Percentiles rank a stretch among this genome's conserved stretches.
Conservation (phyloP, 1,284 basidiomycete species). For the Moniliella sp. region DNA sequence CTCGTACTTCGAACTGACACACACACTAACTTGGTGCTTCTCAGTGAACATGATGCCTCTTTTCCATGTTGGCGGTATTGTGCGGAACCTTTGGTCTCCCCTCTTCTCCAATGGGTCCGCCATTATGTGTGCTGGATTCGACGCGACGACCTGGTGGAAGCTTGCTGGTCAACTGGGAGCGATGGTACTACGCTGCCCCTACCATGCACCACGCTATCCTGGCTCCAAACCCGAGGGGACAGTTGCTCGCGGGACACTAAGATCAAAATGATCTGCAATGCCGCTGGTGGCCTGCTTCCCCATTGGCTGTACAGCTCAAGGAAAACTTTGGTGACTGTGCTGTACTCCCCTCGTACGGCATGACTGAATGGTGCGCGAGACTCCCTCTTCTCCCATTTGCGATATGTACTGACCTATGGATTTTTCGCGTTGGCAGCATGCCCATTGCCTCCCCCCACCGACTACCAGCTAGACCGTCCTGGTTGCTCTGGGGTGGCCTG, state of each 20-base stretch:
- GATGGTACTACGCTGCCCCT: slow-evolving; percentile 30
- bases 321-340: slow-evolving; percentile 24
- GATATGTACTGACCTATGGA: neutral
- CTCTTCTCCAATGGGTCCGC: slow-evolving; percentile 29
- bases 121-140: slow-evolving; percentile 32
- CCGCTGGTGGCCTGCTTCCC: slow-evolving; percentile 32
- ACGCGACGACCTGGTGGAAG: slow-evolving; percentile 30
- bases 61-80: slow-evolving; percentile 33
- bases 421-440: slow-evolving; percentile 10
- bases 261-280: slow-evolving; percentile 32
- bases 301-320: slow-evolving; percentile 29
- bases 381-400: neutral
- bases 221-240: slow-evolving; percentile 25
- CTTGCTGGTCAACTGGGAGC: slow-evolving; percentile 28
- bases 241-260: slow-evolving; percentile 15
- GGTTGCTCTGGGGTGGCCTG: slow-evolving; percentile 32
- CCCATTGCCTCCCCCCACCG: slow-evolving; percentile 31
- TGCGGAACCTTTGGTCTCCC: slow-evolving; percentile 30
- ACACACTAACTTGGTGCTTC: neutral
- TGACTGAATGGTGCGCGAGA: slow-evolving; percentile 21
- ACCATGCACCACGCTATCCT: slow-evolving; percentile 34
- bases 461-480: slow-evolving; percentile 31
- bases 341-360: slow-evolving; percentile 32
- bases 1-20: neutral
- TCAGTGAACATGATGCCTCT: slow-evolving; percentile 34